Evolutionary conservation across 345 rosid genomes (phyloP), one percentile per base, ranked within the genome.

Genomic region (Pugionium dolabratum): DNA sequence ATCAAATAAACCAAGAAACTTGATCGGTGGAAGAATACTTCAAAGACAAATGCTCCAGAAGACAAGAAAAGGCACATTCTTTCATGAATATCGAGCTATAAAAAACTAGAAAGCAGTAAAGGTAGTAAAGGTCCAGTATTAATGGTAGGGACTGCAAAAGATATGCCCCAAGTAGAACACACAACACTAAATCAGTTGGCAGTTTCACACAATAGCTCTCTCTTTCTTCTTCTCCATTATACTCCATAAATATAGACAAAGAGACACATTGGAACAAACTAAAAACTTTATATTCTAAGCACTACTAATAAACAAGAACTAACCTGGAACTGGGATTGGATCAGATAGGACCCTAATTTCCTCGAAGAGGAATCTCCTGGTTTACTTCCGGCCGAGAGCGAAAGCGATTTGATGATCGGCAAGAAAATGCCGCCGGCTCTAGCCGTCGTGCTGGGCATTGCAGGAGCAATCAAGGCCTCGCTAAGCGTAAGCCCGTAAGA

Each of bases 391-490:
- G 92, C 90, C 1, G 97, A 86, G 50, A 90, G 64, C 9, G 97
- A 83, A 66, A 94, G 48, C 0, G 96, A 88, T 66, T 90, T 86
- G 10, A 94, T 94, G 11, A 94, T 88, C 1, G 99, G 97, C 83
- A 90, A 75, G 77, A 94, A 94, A 60, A 94, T 84, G 0, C 99
- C 95, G 27, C 96, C 97, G 3, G 96, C 99, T 70, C 97, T 84
- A 9, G 99, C 97, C 42, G 91, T 94, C 4, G 99, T 88, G 51
- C 95, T 85, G 0, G 96, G 99, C 99, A 94, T 94, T 0, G 92
- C 92, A 6, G 92, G 85, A 0, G 88, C 96, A 65, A 94, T 90
- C 46, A 94, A 73, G 2, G 89, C 86, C 70, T 94, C 99, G 5
- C 99, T 85, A 0, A 90, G 66, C 0, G 84, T 80, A 66, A 94